phyloP scores from a whole-genome alignment of 1,139 yeast genomes.

The Kazachstania sp. region DNA sequence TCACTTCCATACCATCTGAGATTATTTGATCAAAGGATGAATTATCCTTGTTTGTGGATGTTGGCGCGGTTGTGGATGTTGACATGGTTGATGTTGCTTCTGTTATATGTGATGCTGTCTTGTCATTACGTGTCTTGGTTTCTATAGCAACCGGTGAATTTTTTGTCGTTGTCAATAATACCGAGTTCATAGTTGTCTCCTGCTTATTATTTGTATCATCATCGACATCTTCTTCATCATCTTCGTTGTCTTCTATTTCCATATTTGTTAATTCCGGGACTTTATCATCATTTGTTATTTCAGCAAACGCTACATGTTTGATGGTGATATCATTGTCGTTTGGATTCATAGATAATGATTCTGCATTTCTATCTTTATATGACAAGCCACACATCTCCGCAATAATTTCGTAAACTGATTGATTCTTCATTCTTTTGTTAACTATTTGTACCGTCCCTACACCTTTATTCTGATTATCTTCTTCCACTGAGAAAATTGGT shows the following conservation, averaged over 20 bases:
- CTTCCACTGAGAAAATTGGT: neutral
- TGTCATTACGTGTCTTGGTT: neutral
- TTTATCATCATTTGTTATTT: neutral
- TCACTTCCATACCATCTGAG: conserved; percentile 13
- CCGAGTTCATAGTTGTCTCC: neutral
- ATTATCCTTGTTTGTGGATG: neutral
- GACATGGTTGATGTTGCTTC: neutral
- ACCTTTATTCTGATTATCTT: neutral
- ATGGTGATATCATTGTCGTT: neutral
- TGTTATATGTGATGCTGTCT: neutral
- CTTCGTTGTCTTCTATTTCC: neutral
- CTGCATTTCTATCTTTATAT: conserved; percentile 2
- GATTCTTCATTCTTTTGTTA: conserved; percentile 35
- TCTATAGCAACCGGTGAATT: neutral
- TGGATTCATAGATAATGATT: neutral
- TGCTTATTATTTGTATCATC: neutral
- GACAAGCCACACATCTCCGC: conserved; percentile 51
- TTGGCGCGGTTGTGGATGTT: neutral
- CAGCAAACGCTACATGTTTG: neutral
- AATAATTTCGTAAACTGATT: conserved; percentile 63
- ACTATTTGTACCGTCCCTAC: neutral
- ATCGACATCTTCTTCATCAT: neutral
- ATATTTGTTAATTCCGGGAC: neutral
- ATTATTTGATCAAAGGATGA: conserved; percentile 6
- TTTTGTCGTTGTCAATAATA: neutral